Percentiles rank a stretch among this genome's conserved stretches.
Evolutionary conservation across 805 yeast species (phyloP).

Genomic region (Ogataea siamensis): DNA sequence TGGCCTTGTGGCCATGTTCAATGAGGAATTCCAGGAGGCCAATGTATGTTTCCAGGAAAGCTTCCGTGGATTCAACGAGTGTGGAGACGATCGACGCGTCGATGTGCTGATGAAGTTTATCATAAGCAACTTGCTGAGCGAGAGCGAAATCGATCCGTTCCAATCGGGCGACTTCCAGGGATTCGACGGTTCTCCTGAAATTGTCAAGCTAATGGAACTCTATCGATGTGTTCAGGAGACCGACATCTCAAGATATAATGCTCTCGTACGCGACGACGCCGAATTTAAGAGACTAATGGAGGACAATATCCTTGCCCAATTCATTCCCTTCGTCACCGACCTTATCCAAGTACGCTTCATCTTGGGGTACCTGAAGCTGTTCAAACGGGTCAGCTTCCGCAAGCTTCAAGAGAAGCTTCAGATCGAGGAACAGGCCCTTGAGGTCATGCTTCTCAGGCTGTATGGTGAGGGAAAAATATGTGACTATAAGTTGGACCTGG

Average conservation of each 20-base stretch:
- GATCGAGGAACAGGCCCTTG: conserved; percentile 20
- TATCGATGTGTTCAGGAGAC: conserved; percentile 28
- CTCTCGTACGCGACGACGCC: conserved; percentile 14
- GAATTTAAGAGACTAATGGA: conserved; percentile 12
- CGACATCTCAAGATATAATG: conserved; percentile 26
- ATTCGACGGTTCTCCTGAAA: conserved; percentile 22
- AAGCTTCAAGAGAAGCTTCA: conserved; percentile 22
- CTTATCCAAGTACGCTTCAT: conserved; percentile 27
- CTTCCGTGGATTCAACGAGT: conserved; percentile 47
- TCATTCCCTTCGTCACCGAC: conserved; percentile 27
- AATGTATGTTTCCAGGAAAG: conserved; percentile 48
- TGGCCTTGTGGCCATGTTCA: conserved; percentile 62
- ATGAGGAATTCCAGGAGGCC: conserved; percentile 56
- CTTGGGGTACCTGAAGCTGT: conserved; percentile 20
- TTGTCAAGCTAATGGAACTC: conserved; percentile 27
- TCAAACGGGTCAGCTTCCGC: conserved; percentile 24
- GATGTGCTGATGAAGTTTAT: conserved; percentile 60
- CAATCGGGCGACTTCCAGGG: conserved; percentile 65
- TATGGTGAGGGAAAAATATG: conserved; percentile 26
- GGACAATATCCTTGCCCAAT: conserved; percentile 22
- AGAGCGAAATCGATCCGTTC: conserved; percentile 66
- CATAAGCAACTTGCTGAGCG: conserved; percentile 59
- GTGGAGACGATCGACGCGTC: conserved; percentile 61
- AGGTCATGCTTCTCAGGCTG: conserved; percentile 26
- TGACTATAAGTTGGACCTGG: conserved; percentile 28